Conservation (phyloP, 176 grass and related monocot genomes). For the Pharus latifolius region DNA sequence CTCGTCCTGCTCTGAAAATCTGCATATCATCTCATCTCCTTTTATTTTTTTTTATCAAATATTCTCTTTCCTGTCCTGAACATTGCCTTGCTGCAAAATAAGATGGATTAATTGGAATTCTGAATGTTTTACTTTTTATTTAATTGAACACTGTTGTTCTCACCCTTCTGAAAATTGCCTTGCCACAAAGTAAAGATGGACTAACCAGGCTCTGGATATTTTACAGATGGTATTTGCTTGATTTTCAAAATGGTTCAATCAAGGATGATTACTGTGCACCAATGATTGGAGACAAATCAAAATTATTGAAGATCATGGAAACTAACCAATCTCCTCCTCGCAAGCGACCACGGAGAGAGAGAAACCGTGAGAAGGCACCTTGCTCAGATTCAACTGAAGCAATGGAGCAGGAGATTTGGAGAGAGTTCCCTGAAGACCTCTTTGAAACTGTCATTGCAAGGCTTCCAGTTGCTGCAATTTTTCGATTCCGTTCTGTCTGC, state of each 20-base stretch:
- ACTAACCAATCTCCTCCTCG: conserved; percentile 35
- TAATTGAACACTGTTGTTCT: not conserved
- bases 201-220: conserved; percentile 15
- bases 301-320: conserved; percentile 52
- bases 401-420: conserved; percentile 81
- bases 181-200: not conserved
- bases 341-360: conserved; percentile 50
- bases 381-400: conserved; percentile 39
- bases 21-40: not conserved
- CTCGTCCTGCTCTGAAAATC: not conserved
- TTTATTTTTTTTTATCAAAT: not conserved
- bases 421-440: conserved; percentile 83
- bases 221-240: conserved; percentile 67
- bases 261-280: conserved; percentile 53
- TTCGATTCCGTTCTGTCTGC: conserved; percentile 79
- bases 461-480: conserved; percentile 71
- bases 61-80: not conserved
- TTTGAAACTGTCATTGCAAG: conserved; percentile 80
- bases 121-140: conserved; percentile 12
- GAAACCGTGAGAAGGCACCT: conserved; percentile 33
- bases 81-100: not conserved
- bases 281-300: conserved; percentile 39
- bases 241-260: conserved; percentile 52
- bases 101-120: conserved; percentile 3
- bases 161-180: not conserved